These are phyloP conservation scores for Laetiporus sulphureus DNA, from an alignment of 1,284 basidiomycete species.

Conservation along the genomic window DNA sequence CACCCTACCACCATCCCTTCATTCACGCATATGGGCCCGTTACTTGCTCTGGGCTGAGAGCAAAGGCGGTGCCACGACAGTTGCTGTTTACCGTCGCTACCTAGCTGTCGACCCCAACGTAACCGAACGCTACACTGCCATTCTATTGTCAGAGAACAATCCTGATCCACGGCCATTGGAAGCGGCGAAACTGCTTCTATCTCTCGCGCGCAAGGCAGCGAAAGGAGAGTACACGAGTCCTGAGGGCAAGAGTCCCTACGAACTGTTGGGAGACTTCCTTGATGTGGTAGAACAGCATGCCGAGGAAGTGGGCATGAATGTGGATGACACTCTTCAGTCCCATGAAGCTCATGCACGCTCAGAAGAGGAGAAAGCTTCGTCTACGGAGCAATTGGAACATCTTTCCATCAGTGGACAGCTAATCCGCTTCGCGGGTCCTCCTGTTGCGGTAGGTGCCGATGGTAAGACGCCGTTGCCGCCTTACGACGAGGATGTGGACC, in stretches of 20 bases:
- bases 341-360: conserved; percentile 37
- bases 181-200: conserved; percentile 87
- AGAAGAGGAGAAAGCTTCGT: conserved; percentile 24
- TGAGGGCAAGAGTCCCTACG: conserved; percentile 94
- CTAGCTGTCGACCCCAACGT: conserved; percentile 80
- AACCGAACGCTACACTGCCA: conserved; percentile 79
- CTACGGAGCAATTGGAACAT: conserved; percentile 29
- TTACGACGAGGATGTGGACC: conserved; percentile 82
- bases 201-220: conserved; percentile 78
- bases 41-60: conserved; percentile 94
- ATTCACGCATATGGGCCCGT: conserved; percentile 88
- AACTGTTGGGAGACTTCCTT: conserved; percentile 89
- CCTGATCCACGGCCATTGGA: conserved; percentile 80
- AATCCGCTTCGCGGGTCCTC: conserved; percentile 70
- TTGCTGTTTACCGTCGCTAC: conserved; percentile 87
- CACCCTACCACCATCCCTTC: conserved; percentile 91
- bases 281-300: conserved; percentile 89
- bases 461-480: conserved; percentile 39
- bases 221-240: conserved; percentile 82
- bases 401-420: conserved; percentile 56
- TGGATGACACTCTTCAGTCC: conserved; percentile 62
- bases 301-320: conserved; percentile 88
- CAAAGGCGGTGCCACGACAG: conserved; percentile 79
- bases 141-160: conserved; percentile 65
- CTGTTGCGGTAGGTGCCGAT: conserved; percentile 46